A percentile compares a stretch with the other conserved stretches of the same genome.
These are phyloP conservation scores for Monascus purpureus DNA, from an alignment of 495 filamentous ascomycete genomes.

Conservation along the genomic window DNA sequence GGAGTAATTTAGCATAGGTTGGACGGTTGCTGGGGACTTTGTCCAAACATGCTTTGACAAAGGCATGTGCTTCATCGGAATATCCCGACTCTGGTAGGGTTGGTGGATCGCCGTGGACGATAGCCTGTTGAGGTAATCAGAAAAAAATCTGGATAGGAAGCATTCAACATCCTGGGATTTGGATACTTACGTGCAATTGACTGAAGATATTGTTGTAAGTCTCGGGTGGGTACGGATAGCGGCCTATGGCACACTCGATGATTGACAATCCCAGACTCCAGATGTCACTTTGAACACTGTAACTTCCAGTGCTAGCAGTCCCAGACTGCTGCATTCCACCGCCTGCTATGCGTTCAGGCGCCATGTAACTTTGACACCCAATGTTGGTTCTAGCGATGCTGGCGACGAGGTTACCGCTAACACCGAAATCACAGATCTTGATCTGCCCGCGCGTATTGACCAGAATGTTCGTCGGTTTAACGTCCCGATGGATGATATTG, in stretches of 20 bases:
- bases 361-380: slow-evolving; percentile 99
- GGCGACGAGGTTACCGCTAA: slow-evolving; percentile 90
- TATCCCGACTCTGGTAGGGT: slow-evolving; percentile 65
- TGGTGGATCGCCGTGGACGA: slow-evolving; percentile 90
- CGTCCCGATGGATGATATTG: slow-evolving; percentile 98
- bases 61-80: slow-evolving; percentile 68
- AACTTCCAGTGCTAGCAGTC: slow-evolving; percentile 64
- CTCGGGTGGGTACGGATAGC: slow-evolving; percentile 95
- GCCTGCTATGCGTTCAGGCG: slow-evolving; percentile 84
- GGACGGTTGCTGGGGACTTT: slow-evolving; percentile 85
- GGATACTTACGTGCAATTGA: slow-evolving; percentile 70
- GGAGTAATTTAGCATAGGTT: slow-evolving; percentile 75
- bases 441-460: slow-evolving; percentile 80
- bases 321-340: slow-evolving; percentile 67
- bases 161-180: too few relatives aligned
- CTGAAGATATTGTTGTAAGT: slow-evolving; percentile 98
- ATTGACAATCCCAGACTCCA: slow-evolving; percentile 93
- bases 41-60: slow-evolving; percentile 80
- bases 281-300: slow-evolving; percentile 95
- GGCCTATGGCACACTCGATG: slow-evolving; percentile 91
- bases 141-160: too few relatives aligned
- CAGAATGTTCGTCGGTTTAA: slow-evolving; percentile 96
- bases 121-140: slow-evolving; percentile 49
- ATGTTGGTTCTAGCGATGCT: slow-evolving; percentile 99
- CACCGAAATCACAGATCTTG: slow-evolving; percentile 98